Conservation (phyloP, 1,284 basidiomycete genomes). For the Moesziomyces sp. region DNA sequence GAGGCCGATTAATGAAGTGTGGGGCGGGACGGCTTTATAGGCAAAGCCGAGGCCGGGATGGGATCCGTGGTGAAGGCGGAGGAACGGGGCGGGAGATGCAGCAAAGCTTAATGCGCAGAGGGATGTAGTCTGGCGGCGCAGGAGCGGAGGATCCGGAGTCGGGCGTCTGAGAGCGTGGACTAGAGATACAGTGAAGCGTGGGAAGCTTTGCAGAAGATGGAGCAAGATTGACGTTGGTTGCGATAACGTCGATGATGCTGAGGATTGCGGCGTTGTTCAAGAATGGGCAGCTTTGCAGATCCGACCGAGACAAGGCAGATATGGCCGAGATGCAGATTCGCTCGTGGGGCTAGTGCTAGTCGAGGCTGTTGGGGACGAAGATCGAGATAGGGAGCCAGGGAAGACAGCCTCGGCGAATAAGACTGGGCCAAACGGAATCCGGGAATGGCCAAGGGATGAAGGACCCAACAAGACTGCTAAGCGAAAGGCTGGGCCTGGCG, state of each 20-base stretch:
- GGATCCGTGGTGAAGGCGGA: not conserved
- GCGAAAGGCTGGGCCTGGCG: constrained; percentile 13
- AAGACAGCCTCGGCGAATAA: not conserved
- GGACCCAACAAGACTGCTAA: not conserved
- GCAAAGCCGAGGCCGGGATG: not conserved
- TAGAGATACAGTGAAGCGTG: not conserved
- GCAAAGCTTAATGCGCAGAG: not conserved
- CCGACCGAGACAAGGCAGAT: constrained; percentile 1
- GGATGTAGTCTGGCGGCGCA: not conserved
- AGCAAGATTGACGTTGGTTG: not conserved
- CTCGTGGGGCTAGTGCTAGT: too few species aligned
- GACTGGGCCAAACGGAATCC: not conserved
- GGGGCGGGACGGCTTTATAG: not conserved
- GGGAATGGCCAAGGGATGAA: not conserved
- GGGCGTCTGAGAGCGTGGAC: not conserved
- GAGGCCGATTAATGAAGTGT: not conserved
- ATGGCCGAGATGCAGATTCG: constrained; percentile 8
- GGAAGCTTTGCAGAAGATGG: not conserved
- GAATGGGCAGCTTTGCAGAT: constrained; percentile 3
- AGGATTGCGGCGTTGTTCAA: not conserved
- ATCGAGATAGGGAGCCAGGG: not conserved
- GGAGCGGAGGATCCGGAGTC: not conserved
- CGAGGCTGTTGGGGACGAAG: not conserved
- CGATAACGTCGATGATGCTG: not conserved
- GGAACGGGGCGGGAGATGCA: not conserved